Base-by-base conservation (phyloP, 169 alveolate genomes). In the Eimeria mitis region DNA sequence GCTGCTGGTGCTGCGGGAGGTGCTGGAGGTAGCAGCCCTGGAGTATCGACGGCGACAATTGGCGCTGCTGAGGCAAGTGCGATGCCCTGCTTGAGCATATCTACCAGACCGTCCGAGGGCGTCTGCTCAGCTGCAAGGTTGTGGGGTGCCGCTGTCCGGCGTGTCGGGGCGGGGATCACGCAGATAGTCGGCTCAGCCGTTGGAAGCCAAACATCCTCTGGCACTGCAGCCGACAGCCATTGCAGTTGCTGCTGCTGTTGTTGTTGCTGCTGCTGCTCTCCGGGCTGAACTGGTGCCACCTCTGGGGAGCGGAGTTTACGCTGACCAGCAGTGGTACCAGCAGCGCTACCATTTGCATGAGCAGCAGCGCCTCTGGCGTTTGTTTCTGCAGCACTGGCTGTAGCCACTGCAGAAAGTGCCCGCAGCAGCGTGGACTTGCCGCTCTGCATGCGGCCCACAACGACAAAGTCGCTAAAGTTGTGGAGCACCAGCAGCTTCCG, bases 391-490 rank as follows among this genome's bases (percentile, higher is more conserved):
- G 95, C 88, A 71, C 47, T 31, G 63, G 54, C 76, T 52, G 95
- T 23, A 40, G 81, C 89, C 21, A 71, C 90, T 13, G 95, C 47
- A 54, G 90, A 49, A 59, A 90, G 89, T 47, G 89, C 88, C 44
- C 70, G 78, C 92, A 87, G 83, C 92, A 87, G 92, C 92, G 52
- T 87, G 81, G 92, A 40, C n/a, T 87, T 87, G 92, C 92, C 92
- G 61, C 92, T 87, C 61, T 87, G 92, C 83, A 63, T 63, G 92
- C 78, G 78, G 61, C 92, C 92, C 59, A 87, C 81, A 49, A 40
- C 92, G 34, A 87, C 63, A 54, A 87, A 87, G 47, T 87, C 92
- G 11, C 65, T 71, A n/a, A 87, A 87, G 65, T 87, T 63, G 42
- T 59, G 83, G 49, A 87, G 78, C 92, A 87, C 81, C 92, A 87